Evolutionary conservation across 441 rosid species (phyloP), one percentile per base, ranked within the genome.

Genomic region (Pelargonium fulgidum): DNA sequence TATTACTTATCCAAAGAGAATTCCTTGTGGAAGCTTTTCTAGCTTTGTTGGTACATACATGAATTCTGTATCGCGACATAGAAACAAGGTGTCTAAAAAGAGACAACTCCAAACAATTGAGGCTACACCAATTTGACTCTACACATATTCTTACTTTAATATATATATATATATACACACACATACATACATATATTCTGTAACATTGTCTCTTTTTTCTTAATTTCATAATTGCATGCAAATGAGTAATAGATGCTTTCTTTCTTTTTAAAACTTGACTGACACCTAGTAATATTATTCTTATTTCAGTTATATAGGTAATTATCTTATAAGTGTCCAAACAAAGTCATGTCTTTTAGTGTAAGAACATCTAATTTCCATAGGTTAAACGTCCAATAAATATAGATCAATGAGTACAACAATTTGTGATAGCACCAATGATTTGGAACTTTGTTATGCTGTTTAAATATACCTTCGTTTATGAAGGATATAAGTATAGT

Each of bases 401-500:
- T 54, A 7, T 19, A 54, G 22, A 54, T 54, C 3, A 17, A 5
- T 44, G n/a, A 3, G n/a, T 47, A 47, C 54, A 47, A 0, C 14
- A 47, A 47, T 13, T 13, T 54, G 17, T 50, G 14, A 13, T 17
- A 19, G 9, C 22, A 54, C 22, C 7, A 33, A 33, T 7, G 39
- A 33, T 33, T 33, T 33, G 39, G 24, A 17, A 54, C 62, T 54
- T 54, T 16, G 11, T 16, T 54, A 2, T 16, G 17, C 14, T 6
- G 62, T 22, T 22, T 10, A 36, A 12, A 59, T 4, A 20, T 59
- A 63, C n/a, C 42, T 33, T 62, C 39, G 13, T 12, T 26, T 24
- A n/a, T 62, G 44, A 12, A 12, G 39, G 42, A 58, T 66, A 66
- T 56, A 7, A n/a, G 41, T 48, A 29, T 61, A 65, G 42, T 24